Conservation (phyloP, 768 basidiomycete genomes). For the Sporobolomyces pararoseus region DNA sequence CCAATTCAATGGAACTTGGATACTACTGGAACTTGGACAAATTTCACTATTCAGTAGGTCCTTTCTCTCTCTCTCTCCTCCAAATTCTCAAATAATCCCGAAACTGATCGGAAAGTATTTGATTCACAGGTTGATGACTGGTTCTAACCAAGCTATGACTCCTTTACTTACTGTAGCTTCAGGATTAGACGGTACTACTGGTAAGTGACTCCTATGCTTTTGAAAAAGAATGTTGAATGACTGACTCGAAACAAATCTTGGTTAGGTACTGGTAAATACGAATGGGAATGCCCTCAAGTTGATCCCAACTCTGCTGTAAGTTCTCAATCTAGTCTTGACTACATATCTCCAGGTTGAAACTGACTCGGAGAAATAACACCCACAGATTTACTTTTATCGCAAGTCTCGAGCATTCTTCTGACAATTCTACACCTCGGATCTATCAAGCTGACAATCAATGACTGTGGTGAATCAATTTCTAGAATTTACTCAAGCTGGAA, state of each 20-base stretch:
- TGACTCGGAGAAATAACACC: too few relatives aligned
- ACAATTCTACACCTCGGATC: too few relatives aligned
- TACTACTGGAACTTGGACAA: constrained; percentile 16
- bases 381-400: constrained; percentile 42
- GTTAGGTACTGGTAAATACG: constrained; percentile 21
- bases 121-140: constrained; percentile 24
- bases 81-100: background rate
- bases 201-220: too few relatives aligned
- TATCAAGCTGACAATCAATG: background rate
- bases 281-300: constrained; percentile 39
- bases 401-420: background rate
- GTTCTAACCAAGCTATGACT: constrained; percentile 10
- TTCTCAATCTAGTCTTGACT: background rate
- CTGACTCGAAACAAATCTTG: too few relatives aligned
- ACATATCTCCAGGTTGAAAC: too few relatives aligned
- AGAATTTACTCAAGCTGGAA: constrained; percentile 33
- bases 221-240: too few relatives aligned
- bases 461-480: background rate
- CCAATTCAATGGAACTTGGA: constrained; percentile 17
- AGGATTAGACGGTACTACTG: constrained; percentile 28
- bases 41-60: constrained; percentile 16
- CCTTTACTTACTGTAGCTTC: constrained; percentile 14
- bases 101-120: background rate
- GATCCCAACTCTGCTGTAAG: constrained; percentile 24
- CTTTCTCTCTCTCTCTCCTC: background rate